Percentiles rank a stretch among this genome's conserved stretches.
These are phyloP conservation scores for Aethionema arabicum DNA, from an alignment of 345 rosid species.

Conservation along the genomic window DNA sequence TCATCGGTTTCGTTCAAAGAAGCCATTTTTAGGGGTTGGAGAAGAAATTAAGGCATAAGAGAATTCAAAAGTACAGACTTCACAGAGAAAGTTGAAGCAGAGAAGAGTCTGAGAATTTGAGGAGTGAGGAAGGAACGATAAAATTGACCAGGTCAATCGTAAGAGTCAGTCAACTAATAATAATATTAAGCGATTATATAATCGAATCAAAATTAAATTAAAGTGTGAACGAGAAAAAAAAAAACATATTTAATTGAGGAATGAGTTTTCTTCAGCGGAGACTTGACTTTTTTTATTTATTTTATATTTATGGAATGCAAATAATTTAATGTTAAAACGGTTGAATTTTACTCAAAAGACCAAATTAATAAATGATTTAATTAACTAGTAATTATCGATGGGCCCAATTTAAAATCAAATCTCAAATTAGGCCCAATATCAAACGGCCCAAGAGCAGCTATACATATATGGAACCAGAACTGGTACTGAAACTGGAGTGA, in stretches of 20 bases:
- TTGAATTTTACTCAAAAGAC: no score
- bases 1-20: slow-evolving; percentile 51
- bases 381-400: no score
- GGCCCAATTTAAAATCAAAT: no score
- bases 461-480: slow-evolving; percentile 27
- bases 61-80: neutral
- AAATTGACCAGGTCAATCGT: neutral
- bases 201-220: neutral
- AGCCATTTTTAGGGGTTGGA: slow-evolving; percentile 12
- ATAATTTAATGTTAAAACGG: no score
- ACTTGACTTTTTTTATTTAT: no score
- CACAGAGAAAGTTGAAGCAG: slow-evolving; percentile 1
- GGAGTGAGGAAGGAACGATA: slow-evolving; percentile 13
- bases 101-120: neutral
- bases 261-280: no score
- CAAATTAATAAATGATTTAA: no score
- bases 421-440: no score
- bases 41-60: neutral
- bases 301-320: no score
- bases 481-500: neutral
- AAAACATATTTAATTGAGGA: no score
- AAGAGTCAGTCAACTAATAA: slow-evolving; percentile 4
- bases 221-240: no score
- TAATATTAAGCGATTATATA: neutral
- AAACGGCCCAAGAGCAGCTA: slow-evolving; percentile 52